Percentiles rank a stretch among this genome's conserved stretches.
Conservation (phyloP, 331 rosid genomes). For the Telfairia occidentalis region DNA sequence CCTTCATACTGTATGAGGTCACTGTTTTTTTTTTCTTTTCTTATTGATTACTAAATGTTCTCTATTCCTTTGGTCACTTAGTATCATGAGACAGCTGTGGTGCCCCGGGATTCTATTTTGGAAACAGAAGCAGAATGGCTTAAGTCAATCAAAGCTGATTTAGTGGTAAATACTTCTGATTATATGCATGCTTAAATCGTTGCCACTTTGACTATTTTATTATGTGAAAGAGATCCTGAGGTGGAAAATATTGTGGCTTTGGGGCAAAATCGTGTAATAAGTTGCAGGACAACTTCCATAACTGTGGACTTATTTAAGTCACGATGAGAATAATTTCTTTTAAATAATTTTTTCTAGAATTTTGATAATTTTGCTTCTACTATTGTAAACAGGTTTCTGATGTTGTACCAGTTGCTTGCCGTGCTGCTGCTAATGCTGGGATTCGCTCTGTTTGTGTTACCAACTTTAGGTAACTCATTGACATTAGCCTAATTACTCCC, state of each 20-base stretch:
- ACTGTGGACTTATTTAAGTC: neutral
- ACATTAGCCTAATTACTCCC: neutral
- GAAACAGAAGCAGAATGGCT: conserved; percentile 75
- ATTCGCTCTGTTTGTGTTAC: conserved; percentile 94
- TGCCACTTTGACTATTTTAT: neutral
- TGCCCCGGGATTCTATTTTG: conserved; percentile 66
- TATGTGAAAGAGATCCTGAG: neutral
- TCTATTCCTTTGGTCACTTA: conserved; percentile 20
- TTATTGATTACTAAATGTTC: conserved; percentile 9
- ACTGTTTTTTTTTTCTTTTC: neutral
- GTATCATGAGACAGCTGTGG: conserved; percentile 91
- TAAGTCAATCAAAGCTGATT: conserved; percentile 75
- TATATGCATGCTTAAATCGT: neutral
- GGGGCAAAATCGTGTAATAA: neutral
- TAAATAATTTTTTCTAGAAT: neutral
- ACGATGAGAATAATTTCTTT: neutral
- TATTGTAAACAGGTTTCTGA: conserved; percentile 61
- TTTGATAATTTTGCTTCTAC: conserved; percentile 15
- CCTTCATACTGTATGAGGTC: no score
- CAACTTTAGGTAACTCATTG: conserved; percentile 63
- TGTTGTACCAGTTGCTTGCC: conserved; percentile 96
- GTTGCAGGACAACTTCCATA: neutral
- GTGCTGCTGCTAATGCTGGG: conserved; percentile 95
- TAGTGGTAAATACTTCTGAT: conserved; percentile 51
- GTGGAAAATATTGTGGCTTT: neutral